Evolutionary conservation across 768 basidiomycete genomes (phyloP), one percentile per base, ranked within the genome.

Genomic region (Termitomyces sp.): DNA sequence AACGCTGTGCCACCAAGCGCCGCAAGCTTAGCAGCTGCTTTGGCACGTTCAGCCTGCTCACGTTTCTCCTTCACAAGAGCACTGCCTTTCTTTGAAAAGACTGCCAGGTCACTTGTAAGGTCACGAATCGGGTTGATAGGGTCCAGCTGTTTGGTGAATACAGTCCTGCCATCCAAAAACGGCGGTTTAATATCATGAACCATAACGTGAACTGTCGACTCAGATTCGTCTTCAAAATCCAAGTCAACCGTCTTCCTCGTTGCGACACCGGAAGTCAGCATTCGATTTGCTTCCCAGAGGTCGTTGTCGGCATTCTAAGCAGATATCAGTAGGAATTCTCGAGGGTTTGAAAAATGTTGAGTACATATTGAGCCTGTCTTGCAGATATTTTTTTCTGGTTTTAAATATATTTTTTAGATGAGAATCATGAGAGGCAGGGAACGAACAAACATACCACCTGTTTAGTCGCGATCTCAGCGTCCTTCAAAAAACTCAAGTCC

Each of bases 21-120:
- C 18, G 96, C 94, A 15, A 97, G 78, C 70, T 98, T 98, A 2
- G 96, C 95, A 0, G 97, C 95, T 3, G 94, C 96, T 71, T 95
- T 98, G 23, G 90, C 90, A 11, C 97, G 81, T 70, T 99, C 97
- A 2, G 94, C 91, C 69, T 98, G 91, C 66, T 98, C 97, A 54
- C 97, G 80, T 68, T 96, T 93, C 73, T 98, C 97, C 63, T 91
- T 91, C 16, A 99, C 94, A 23, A 99, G 77, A 1, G 85, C 78
- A 56, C 91, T 94, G n/a, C 97, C 97, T 67, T 99, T 98, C 74
- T 95, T 96, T 22, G 93, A 86, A 70, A 99, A 99, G 11, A 93
- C 63, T 16, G 96, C 97, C 84, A 99, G 86, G 65, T 99, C 97
- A 60, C 90, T 93, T 1, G 95, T 92, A 16, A 83, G 77, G 66